These are phyloP conservation scores for Chlorella sorokiniana DNA, from an alignment of 139 green algal genomes.

Conservation along the genomic window DNA sequence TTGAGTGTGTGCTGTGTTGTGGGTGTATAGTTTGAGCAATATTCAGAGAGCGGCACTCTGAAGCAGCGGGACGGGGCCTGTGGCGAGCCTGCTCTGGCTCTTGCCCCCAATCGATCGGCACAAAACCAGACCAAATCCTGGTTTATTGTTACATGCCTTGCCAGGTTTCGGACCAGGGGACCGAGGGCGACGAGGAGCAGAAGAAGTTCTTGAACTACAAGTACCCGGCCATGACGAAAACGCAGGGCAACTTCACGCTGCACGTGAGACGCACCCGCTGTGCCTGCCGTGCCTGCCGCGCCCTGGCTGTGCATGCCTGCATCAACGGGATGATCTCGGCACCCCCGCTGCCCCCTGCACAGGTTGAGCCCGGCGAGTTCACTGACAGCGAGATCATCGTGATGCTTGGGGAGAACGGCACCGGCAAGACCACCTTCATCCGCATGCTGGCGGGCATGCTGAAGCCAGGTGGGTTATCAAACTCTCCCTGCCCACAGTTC, in stretches of 20 bases:
- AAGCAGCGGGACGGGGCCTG: neutral
- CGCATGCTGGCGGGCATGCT: constrained; percentile 94
- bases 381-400: constrained; percentile 96
- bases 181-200: constrained; percentile 68
- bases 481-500: neutral
- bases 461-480: constrained; percentile 55
- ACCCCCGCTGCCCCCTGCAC: neutral
- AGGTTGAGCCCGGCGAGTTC: constrained; percentile 91
- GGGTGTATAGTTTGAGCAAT: neutral
- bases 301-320: constrained; percentile 27
- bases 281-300: neutral
- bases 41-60: too few relatives aligned
- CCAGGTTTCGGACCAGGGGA: constrained; percentile 63
- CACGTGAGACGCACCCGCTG: constrained; percentile 37
- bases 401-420: constrained; percentile 99
- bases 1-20: neutral
- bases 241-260: constrained; percentile 71
- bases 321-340: neutral
- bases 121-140: too few relatives aligned
- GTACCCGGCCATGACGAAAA: constrained; percentile 94
- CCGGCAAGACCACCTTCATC: constrained; percentile 99
- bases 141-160: neutral
- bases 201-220: constrained; percentile 90
- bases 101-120: neutral
- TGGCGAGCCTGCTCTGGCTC: neutral